These are phyloP conservation scores for Boletus sp. DNA, from an alignment of 768 basidiomycete genomes.

Conservation along the genomic window DNA sequence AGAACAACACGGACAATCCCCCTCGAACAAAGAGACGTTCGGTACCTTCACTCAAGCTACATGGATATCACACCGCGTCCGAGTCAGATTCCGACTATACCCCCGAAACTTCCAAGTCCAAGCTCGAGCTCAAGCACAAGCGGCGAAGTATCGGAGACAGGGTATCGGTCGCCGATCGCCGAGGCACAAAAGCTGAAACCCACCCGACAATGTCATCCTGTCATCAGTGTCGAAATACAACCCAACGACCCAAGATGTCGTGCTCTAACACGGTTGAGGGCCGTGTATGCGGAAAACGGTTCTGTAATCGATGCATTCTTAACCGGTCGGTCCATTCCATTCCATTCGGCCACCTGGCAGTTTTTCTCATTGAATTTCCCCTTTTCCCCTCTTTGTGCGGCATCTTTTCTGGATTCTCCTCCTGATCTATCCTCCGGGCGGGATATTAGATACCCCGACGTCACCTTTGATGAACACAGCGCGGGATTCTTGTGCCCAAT, in stretches of 20 bases:
- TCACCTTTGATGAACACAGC: constrained; percentile 34
- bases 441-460: constrained; percentile 37
- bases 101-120: constrained; percentile 10
- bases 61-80: background rate
- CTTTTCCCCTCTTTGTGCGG: background rate
- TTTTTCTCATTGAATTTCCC: constrained; percentile 3
- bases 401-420: background rate
- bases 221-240: constrained; percentile 37
- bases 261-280: constrained; percentile 26
- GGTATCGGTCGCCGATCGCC: background rate
- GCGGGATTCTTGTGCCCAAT: constrained; percentile 42
- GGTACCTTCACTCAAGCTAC: constrained; percentile 18
- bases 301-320: constrained; percentile 36
- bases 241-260: constrained; percentile 34
- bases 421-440: background rate
- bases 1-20: background rate
- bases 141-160: background rate
- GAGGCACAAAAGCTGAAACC: background rate
- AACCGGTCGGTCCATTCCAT: constrained; percentile 27
- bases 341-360: background rate
- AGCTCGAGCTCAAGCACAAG: constrained; percentile 4
- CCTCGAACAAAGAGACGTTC: constrained; percentile 2
- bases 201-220: constrained; percentile 23
- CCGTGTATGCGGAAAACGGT: constrained; percentile 32
- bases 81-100: constrained; percentile 16